These are phyloP conservation scores for Neonectria neomacrospora DNA, from an alignment of 2,329 filamentous ascomycete species.

Conservation along the genomic window DNA sequence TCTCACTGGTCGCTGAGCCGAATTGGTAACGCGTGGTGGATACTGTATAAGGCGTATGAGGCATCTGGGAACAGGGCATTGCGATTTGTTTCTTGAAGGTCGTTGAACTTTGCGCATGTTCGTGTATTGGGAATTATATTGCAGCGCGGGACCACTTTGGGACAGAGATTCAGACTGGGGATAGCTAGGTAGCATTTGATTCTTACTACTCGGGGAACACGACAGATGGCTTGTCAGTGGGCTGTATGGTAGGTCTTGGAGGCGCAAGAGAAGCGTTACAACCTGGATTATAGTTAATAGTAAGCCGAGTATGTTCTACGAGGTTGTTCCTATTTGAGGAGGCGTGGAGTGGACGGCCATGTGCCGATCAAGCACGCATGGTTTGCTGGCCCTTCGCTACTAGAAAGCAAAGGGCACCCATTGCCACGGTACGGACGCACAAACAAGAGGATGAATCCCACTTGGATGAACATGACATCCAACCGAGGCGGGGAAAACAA, in stretches of 20 bases:
- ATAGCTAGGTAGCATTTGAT: conserved; percentile 10
- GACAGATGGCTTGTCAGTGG: conserved; percentile 29
- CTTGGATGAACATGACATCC: not conserved
- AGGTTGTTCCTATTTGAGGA: not conserved
- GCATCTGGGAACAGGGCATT: conserved; percentile 18
- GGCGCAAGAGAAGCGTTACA: not conserved
- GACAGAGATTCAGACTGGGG: not conserved
- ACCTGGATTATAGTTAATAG: not conserved
- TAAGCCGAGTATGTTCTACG: not conserved
- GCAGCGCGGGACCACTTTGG: conserved; percentile 3
- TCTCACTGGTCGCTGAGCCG: conserved; percentile 42
- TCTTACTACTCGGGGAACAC: conserved; percentile 22
- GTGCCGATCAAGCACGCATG: not conserved
- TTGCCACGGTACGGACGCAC: not conserved
- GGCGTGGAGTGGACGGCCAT: not conserved
- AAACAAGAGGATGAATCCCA: not conserved
- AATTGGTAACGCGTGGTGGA: conserved; percentile 20
- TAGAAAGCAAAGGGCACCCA: not conserved
- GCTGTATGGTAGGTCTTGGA: conserved; percentile 6
- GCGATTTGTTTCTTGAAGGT: conserved; percentile 21
- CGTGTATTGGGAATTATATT: conserved; percentile 16
- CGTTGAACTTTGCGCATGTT: conserved; percentile 8
- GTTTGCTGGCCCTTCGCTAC: not conserved
- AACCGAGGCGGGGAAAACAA: not conserved
- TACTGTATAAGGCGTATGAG: conserved; percentile 18